A percentile compares a stretch with the other conserved stretches of the same genome.
Evolutionary conservation across 2,329 filamentous ascomycete genomes (phyloP).

Genomic region (Blumeria graminis): DNA sequence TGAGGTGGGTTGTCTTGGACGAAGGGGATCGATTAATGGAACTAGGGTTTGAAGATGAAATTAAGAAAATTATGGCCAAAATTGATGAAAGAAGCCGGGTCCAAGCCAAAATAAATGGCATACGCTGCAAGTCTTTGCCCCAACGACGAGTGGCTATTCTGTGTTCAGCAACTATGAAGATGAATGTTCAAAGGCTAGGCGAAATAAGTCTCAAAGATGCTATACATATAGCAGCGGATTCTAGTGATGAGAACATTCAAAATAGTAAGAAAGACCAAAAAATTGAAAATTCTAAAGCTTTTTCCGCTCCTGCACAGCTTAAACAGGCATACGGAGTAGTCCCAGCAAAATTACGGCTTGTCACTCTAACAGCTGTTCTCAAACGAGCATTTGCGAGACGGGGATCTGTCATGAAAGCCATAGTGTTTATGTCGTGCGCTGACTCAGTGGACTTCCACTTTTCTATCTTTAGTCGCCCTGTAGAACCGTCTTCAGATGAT

Average conservation of each 20-base stretch:
- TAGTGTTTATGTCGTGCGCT: conserved; percentile 89
- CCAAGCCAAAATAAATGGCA: conserved; percentile 32
- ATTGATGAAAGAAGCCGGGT: conserved; percentile 41
- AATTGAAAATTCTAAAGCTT: conserved; percentile 25
- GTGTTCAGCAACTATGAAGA: conserved; percentile 94
- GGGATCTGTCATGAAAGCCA: conserved; percentile 86
- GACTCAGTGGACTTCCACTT: conserved; percentile 96
- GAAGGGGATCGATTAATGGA: conserved; percentile 98
- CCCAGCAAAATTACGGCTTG: conserved; percentile 71
- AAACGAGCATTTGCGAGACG: conserved; percentile 72
- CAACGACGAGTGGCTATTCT: conserved; percentile 64
- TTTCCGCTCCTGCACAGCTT: conserved; percentile 71
- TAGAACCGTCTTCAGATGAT: conserved; percentile 9
- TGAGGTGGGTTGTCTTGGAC: conserved; percentile 82
- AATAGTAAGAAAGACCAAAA: conserved; percentile 23
- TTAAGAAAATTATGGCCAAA: conserved; percentile 63
- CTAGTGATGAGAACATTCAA: conserved; percentile 24
- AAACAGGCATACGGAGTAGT: conserved; percentile 80
- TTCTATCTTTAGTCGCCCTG: conserved; percentile 37
- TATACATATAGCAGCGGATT: conserved; percentile 54
- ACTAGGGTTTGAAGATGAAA: conserved; percentile 83
- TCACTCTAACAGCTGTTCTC: conserved; percentile 63
- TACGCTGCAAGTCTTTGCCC: conserved; percentile 36
- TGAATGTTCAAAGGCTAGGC: conserved; percentile 81
- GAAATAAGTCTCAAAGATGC: conserved; percentile 92